Conservation (phyloP, 2,329 filamentous ascomycete species). For the Clonostachys sp. region DNA sequence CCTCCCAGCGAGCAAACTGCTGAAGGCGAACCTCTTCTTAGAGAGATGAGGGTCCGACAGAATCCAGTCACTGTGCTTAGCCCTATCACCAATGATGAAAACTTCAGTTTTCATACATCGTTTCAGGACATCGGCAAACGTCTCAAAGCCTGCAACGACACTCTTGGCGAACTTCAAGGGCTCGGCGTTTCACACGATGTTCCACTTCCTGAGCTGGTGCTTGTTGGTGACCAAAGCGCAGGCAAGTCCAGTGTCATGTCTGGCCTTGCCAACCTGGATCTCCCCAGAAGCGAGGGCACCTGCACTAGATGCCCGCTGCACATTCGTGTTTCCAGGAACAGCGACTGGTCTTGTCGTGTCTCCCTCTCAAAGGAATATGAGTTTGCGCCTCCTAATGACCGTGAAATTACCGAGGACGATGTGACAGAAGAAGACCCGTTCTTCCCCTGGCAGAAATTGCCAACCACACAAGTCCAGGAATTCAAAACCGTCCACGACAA, state of each 20-base stretch:
- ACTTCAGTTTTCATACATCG: conserved; percentile 32
- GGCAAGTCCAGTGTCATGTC: conserved; percentile 73
- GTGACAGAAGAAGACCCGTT: conserved; percentile 50
- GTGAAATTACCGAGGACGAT: conserved; percentile 32
- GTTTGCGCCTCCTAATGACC: conserved; percentile 36
- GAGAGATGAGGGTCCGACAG: conserved; percentile 25
- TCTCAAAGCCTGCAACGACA: conserved; percentile 61
- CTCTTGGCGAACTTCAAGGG: conserved; percentile 63
- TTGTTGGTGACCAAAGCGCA: conserved; percentile 80
- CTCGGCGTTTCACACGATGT: conserved; percentile 70
- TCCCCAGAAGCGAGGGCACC: conserved; percentile 65
- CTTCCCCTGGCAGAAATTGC: conserved; percentile 59
- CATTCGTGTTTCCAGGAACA: conserved; percentile 60
- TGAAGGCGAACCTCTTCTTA: conserved; percentile 29
- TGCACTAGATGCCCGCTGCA: conserved; percentile 81
- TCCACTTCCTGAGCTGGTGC: conserved; percentile 71
- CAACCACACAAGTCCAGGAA: conserved; percentile 36
- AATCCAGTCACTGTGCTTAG: conserved; percentile 11
- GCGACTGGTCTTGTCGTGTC: conserved; percentile 65
- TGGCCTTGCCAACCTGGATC: conserved; percentile 63
- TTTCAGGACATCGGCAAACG: conserved; percentile 55
- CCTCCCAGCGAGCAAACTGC: conserved; percentile 24
- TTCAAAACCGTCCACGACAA: conserved; percentile 64
- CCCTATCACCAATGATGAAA: conserved; percentile 22
- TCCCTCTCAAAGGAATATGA: conserved; percentile 62